Base-by-base conservation (phyloP, 352 stramenopile genomes). In the Phytopythium litorale region DNA sequence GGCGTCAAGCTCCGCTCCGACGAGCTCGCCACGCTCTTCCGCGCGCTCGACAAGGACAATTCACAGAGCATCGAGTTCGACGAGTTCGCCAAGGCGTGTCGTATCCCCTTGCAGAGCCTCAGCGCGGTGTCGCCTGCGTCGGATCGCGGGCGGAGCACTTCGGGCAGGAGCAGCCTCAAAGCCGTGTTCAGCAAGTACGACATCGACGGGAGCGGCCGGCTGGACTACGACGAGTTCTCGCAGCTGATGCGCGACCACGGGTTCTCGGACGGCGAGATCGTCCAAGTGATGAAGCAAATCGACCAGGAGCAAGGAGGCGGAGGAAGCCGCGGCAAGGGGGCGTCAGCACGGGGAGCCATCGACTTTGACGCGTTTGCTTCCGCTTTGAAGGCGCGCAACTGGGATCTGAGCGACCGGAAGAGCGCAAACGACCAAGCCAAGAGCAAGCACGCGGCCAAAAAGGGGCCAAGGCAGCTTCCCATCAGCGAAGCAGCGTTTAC, bases 1-100 rank as follows among this genome's bases (percentile, higher is more conserved):
- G 81, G 81, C 5, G 67, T 91, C 28, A 88, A 87, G 40, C 42
- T 91, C 19, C 76, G 75, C 61, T 42, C 66, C 4, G 51, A 71
- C 6, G 76, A 89, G 23, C 42, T 91, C 3, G 64, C 58, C 15
- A 45, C 62, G 3, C 48, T 91, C 18, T 42, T 91, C 23, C 40
- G 64, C 4, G 55, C 73, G 9, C 61, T 89, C 12, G 79, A 91
- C 55, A 56, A 62, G 11, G 66, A 89, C 37, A 60, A 66, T 2
- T 83, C 81, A 3, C 60, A 79, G 30, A 54, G 67, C 25, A 79
- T 91, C 52, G 58, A 74, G 13, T 86, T 87, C 33, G 56, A 75
- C 23, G 73, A 84, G 38, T 84, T 87, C 42, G 43, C 42, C 6
- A 65, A 66, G 15, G 48, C 87, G 12, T 64, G 73, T 57, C 25